A percentile compares a stretch with the other conserved stretches of the same genome.
These are phyloP conservation scores for Cyclostephanos tholiformis DNA, from an alignment of 108 stramenopile species.

Conservation along the genomic window DNA sequence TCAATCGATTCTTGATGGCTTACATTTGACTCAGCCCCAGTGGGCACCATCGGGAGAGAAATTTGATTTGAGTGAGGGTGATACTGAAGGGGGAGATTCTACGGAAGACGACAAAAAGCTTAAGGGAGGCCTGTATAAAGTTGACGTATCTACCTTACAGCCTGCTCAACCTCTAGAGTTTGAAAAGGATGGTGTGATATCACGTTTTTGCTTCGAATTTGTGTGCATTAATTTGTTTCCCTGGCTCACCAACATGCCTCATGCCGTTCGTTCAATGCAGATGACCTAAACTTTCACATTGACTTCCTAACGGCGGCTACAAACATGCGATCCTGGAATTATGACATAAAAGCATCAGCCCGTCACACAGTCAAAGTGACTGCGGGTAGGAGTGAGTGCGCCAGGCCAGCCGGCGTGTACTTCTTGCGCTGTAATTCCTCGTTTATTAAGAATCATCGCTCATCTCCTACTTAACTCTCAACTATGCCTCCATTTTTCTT, in stretches of 20 bases:
- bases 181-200: constrained; percentile 68
- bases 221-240: not conserved
- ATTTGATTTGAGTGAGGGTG: constrained; percentile 49
- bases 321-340: constrained; percentile 80
- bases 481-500: too few relatives aligned
- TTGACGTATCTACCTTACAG: constrained; percentile 51
- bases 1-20: constrained; percentile 40
- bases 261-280: constrained; percentile 11
- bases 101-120: constrained; percentile 66
- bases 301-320: constrained; percentile 74
- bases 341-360: constrained; percentile 80
- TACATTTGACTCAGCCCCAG: constrained; percentile 56
- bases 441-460: too few relatives aligned
- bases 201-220: not conserved
- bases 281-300: constrained; percentile 72
- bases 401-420: too few relatives aligned
- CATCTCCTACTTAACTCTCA: too few relatives aligned
- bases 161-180: constrained; percentile 68
- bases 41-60: constrained; percentile 61
- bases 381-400: constrained; percentile 70
- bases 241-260: not conserved
- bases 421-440: too few relatives aligned
- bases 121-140: constrained; percentile 50
- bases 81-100: constrained; percentile 51
- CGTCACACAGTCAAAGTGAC: constrained; percentile 77